Percentiles rank a stretch among this genome's conserved stretches.
phyloP scores from a whole-genome alignment of 2,329 filamentous ascomycete genomes.

The Apiospora pterosperma region DNA sequence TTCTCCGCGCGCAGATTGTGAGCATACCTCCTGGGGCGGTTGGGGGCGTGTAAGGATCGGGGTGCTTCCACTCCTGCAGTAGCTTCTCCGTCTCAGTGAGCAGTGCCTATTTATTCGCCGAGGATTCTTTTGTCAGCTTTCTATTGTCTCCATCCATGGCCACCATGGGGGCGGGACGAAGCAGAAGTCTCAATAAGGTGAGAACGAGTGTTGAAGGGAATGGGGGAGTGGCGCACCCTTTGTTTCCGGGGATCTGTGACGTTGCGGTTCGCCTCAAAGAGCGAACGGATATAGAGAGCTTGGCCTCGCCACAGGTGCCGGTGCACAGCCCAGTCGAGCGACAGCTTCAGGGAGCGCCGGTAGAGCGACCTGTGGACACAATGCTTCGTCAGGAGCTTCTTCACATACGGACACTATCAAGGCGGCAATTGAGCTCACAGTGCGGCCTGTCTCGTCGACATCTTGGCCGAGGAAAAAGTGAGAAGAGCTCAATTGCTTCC shows the following conservation, averaged over 20 bases:
- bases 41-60: conserved; percentile 85
- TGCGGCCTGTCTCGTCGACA: conserved; percentile 47
- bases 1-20: background rate
- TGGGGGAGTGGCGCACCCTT: conserved; percentile 58
- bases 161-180: background rate
- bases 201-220: background rate
- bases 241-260: conserved; percentile 82
- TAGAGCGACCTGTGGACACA: conserved; percentile 64
- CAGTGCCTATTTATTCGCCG: conserved; percentile 56
- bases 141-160: background rate
- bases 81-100: conserved; percentile 85
- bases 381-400: background rate
- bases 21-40: conserved; percentile 85
- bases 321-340: conserved; percentile 94
- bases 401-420: background rate
- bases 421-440: conserved; percentile 36
- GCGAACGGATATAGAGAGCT: conserved; percentile 88
- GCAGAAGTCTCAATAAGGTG: background rate
- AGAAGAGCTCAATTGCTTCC: background rate
- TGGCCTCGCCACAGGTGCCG: conserved; percentile 92
- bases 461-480: conserved; percentile 18
- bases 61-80: conserved; percentile 94
- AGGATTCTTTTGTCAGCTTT: conserved; percentile 7
- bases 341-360: conserved; percentile 85
- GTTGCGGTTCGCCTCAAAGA: conserved; percentile 91